Evolutionary conservation across 2,329 filamentous ascomycete species (phyloP).

Genomic region (Achaetomium macrosporum): DNA sequence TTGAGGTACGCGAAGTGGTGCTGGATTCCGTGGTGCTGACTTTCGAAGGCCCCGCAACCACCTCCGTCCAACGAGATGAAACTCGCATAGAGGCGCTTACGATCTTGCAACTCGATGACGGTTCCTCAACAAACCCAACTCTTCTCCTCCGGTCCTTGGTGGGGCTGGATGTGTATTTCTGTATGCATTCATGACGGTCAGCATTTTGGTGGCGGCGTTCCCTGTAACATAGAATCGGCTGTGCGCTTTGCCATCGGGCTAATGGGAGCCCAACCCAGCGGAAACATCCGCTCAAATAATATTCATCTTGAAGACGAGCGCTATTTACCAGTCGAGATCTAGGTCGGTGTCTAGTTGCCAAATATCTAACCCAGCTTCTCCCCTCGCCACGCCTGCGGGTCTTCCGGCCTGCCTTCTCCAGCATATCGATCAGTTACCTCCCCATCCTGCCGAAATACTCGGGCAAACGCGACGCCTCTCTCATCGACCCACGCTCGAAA

Average conservation of each 20-base stretch:
- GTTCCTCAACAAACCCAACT: conserved; percentile 22
- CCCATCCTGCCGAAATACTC: conserved; percentile 44
- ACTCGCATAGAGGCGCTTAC: conserved; percentile 17
- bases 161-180: conserved; percentile 23
- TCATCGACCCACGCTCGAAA: conserved; percentile 72
- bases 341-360: not conserved
- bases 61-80: conserved; percentile 21
- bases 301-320: conserved; percentile 11
- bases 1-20: not conserved
- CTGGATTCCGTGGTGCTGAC: conserved; percentile 3
- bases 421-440: conserved; percentile 8
- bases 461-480: conserved; percentile 50
- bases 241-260: conserved; percentile 16
- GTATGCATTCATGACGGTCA: conserved; percentile 27
- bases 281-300: conserved; percentile 23
- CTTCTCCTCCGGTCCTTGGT: conserved; percentile 15
- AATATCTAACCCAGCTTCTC: conserved; percentile 8
- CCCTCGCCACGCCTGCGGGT: conserved; percentile 1
- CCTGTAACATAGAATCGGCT: conserved; percentile 27
- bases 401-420: conserved; percentile 8
- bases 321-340: not conserved
- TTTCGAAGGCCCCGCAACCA: conserved; percentile 20
- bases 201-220: conserved; percentile 26
- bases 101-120: not conserved
- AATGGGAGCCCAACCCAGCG: conserved; percentile 14